Conservation (phyloP, 2,329 filamentous ascomycete species). For the Xylariaceae sp. region DNA sequence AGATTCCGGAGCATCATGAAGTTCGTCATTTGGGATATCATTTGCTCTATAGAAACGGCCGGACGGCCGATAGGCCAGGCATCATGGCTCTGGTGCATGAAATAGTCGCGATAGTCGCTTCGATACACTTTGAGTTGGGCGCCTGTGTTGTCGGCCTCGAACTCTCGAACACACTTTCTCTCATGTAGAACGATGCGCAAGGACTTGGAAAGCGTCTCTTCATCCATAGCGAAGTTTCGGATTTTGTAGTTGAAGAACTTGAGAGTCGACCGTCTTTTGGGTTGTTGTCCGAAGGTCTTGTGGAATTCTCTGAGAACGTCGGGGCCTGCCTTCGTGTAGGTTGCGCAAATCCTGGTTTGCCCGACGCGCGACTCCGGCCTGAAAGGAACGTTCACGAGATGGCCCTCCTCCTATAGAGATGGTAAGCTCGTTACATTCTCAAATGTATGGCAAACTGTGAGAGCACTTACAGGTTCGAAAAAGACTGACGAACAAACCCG, state of each 20-base stretch:
- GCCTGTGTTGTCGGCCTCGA: too few relatives aligned
- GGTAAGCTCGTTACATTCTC: neutral
- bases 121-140: too few relatives aligned
- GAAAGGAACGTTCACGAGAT: neutral
- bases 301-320: slow-evolving; percentile 46
- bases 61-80: slow-evolving; percentile 25
- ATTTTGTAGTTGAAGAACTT: too few relatives aligned
- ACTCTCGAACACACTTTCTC: slow-evolving; percentile 15
- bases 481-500: neutral
- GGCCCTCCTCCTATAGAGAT: neutral
- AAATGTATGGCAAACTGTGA: neutral
- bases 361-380: too few relatives aligned
- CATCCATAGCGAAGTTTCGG: slow-evolving; percentile 25
- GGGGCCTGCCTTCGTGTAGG: slow-evolving; percentile 46
- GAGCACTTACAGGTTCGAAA: neutral
- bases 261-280: too few relatives aligned
- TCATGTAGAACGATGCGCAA: slow-evolving; percentile 29
- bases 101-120: too few relatives aligned
- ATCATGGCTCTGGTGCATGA: slow-evolving; percentile 19
- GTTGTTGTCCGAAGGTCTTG: slow-evolving; percentile 23
- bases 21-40: neutral
- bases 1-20: too few relatives aligned
- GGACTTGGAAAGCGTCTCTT: slow-evolving; percentile 27
- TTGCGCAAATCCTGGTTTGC: slow-evolving; percentile 29
- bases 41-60: slow-evolving; percentile 11